A percentile compares a stretch with the other conserved stretches of the same genome.
phyloP scores from a whole-genome alignment of 23 red algal species.

The Gracilaria domingensis region DNA sequence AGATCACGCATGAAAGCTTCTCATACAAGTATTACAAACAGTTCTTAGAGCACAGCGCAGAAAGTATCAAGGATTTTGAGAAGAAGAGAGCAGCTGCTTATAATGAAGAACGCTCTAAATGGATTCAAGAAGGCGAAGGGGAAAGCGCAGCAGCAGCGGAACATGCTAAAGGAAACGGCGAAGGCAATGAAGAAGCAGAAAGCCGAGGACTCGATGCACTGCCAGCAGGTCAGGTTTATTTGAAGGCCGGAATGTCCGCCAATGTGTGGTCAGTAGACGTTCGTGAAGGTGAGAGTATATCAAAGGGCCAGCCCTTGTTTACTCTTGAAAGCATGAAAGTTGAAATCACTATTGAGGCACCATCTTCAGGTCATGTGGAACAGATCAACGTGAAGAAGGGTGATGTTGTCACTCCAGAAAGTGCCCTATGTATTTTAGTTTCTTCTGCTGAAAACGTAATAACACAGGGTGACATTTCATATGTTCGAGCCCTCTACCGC shows the following conservation, averaged over 20 bases:
- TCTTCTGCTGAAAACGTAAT: neutral
- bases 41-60: constrained; percentile 35
- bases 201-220: neutral
- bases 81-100: constrained; percentile 41
- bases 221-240: constrained; percentile 19
- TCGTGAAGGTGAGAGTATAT: constrained; percentile 39
- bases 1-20: constrained; percentile 68
- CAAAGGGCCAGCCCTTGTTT: constrained; percentile 57
- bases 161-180: constrained; percentile 24
- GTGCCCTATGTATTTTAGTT: constrained; percentile 49
- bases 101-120: constrained; percentile 52
- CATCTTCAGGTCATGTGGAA: constrained; percentile 39
- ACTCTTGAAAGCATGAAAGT: constrained; percentile 86
- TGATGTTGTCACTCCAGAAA: constrained; percentile 49
- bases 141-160: constrained; percentile 70
- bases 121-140: constrained; percentile 70
- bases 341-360: constrained; percentile 71
- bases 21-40: constrained; percentile 49
- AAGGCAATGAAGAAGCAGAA: neutral
- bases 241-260: constrained; percentile 64
- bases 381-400: constrained; percentile 43
- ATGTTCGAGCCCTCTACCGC: constrained; percentile 36
- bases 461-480: constrained; percentile 7
- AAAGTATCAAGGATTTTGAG: constrained; percentile 56
- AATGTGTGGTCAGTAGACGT: constrained; percentile 73